Evolutionary conservation across 2,329 filamentous ascomycete species (phyloP).

Genomic region (Alternaria sp.): DNA sequence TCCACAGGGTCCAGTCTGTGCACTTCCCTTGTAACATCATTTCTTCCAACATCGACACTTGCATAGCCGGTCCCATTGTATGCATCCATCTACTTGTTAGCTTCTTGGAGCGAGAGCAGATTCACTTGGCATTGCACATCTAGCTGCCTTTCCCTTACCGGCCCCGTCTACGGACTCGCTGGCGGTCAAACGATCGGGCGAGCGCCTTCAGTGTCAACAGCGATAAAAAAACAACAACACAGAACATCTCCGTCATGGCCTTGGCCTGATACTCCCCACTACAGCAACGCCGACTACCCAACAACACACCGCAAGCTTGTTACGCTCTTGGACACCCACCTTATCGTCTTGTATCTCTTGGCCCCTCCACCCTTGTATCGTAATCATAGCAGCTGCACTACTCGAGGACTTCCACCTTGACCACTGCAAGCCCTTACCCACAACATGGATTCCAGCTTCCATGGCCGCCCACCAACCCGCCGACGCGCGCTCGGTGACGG

Average conservation of each 20-base stretch:
- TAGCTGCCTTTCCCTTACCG: constrained; percentile 39
- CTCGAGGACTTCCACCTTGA: constrained; percentile 10
- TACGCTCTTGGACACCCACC: constrained; percentile 22
- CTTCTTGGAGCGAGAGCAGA: constrained; percentile 38
- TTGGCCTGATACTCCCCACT: constrained; percentile 11
- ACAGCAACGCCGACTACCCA: constrained; percentile 19
- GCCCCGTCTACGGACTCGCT: constrained; percentile 26
- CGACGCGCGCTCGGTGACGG: constrained; percentile 43
- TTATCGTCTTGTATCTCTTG: constrained; percentile 34
- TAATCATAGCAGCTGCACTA: constrained; percentile 12
- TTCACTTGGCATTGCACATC: constrained; percentile 33
- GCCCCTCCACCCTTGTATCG: constrained; percentile 15
- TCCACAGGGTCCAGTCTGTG: constrained; percentile 25
- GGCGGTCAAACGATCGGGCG: constrained; percentile 14
- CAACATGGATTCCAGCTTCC: constrained; percentile 40
- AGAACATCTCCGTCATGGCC: constrained; percentile 24
- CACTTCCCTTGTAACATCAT: constrained; percentile 11
- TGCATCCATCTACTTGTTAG: constrained; percentile 44
- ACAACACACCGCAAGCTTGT: constrained; percentile 21
- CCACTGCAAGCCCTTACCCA: constrained; percentile 8
- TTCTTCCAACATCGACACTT: constrained; percentile 16
- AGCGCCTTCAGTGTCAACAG: constrained; percentile 26
- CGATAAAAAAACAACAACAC: constrained; percentile 29
- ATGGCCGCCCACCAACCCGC: constrained; percentile 41
- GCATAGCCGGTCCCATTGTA: constrained; percentile 30